Evolutionary conservation across 1,284 basidiomycete species (phyloP), one percentile per base, ranked within the genome.

Genomic region (Taiwanofungus camphoratus): DNA sequence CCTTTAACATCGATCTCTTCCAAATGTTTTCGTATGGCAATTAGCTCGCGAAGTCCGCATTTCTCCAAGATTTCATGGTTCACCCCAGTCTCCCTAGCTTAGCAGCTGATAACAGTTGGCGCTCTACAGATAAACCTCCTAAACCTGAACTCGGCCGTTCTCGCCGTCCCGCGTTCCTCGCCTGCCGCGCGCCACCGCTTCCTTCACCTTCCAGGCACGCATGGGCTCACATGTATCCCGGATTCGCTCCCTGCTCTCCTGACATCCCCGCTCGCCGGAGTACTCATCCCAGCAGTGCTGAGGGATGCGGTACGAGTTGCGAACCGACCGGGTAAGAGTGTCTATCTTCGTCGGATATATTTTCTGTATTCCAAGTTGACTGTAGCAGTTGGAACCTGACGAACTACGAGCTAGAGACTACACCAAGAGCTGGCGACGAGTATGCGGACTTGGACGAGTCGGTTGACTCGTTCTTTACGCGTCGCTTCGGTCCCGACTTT

Each of bases 111-210:
- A n/a, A n/a, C n/a, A n/a, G n/a, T n/a, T n/a, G n/a, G n/a, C 22
- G 20, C 21, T 4, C 11, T 48, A 45, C 62, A 93, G 91, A 77
- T 93, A 46, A 71, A 87, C 57, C 75, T 92, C 6, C 71, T 95
- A 12, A 67, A 70, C 36, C 66, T 96, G 11, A 51, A 73, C 1
- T 56, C 75, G 0, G 64, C 75, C 1, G 57, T 93, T 11, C 63
- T 92, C 9, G 78, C 73, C 12, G 80, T 88, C 0, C 70, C 82
- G 1, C 78, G 71, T 45, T 69, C 71, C 2, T 75, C 87, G 0
- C 69, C 83, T 0, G 86, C 90, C 0, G 88, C 89, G 1, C 74
- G 72, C 53, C 79, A 81, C 41, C 78, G 90, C 19, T 94, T 79
- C 60, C 58, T 95, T 13, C 79, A 84, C 54, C 63, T 87, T 20